Base-by-base conservation (phyloP, 306 rosid genomes). In the Myrica gale region DNA sequence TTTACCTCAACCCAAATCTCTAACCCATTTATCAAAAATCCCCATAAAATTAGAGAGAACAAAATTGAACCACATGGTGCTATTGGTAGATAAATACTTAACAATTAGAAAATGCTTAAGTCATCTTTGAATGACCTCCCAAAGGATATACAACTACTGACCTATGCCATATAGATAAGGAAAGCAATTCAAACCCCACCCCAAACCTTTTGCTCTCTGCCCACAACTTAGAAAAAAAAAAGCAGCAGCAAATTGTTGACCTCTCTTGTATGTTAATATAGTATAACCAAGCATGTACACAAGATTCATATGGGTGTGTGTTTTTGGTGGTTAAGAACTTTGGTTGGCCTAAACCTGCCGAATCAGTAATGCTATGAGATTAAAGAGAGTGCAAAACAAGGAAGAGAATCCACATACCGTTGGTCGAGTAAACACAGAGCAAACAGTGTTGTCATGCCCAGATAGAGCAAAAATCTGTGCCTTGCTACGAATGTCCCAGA, bases 401-500 rank as follows among this genome's bases (percentile, higher is more conserved):
- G 37, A 66, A n/a, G 17, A 73, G 79, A 80, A 81, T 74, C 46
- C 63, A 46, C 88, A 46, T 88, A 95, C 99, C 62, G 90, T 90
- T 8, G 99, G 92, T 58, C 98, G 91, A 5, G 97, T 92, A 78
- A 95, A 95, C 71, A 95, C 97, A 4, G 98, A 95, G 90, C 99
- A 95, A 67, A 95, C 97, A 63, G 99, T 92, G 87, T 95, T 92
- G 50, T 95, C 97, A 63, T 95, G 99, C 68, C 99, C 99, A 9
- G 97, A 87, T 54, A 95, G 90, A 9, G 99, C 97, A 79, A 89
- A 88, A 72, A 87, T 87, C 82, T 92, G 99, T 88, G 82, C 85
- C 89, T 95, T 95, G 84, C 96, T 95, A n/a, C 99, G 97, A 78
- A 92, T 85, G 83, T 95, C 99, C 99, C 99, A 95, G 21, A 90